Percentiles rank a stretch among this genome's conserved stretches.
Conservation (phyloP, 345 rosid species). For the Triadica sebifera region DNA sequence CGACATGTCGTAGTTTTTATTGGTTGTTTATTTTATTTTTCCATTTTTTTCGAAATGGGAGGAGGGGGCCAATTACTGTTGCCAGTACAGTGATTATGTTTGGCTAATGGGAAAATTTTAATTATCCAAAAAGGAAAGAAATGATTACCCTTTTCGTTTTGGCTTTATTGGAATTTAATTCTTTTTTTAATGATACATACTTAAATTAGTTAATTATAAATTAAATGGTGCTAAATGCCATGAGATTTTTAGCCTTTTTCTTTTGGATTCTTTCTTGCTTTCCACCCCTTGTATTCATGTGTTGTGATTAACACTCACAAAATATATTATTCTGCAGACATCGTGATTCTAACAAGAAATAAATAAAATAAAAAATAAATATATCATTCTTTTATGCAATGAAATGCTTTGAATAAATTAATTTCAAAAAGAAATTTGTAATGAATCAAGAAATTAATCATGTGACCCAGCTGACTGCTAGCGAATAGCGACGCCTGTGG, state of each 20-base stretch:
- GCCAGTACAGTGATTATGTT: neutral
- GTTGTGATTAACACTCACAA: no score
- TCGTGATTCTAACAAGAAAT: no score
- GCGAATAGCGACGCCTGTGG: no score
- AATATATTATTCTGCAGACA: no score
- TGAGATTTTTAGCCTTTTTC: neutral
- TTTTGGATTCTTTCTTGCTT: neutral
- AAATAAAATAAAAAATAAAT: no score
- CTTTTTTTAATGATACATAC: neutral
- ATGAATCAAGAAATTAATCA: no score
- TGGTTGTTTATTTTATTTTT: neutral
- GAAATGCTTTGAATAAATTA: no score
- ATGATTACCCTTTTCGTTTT: neutral
- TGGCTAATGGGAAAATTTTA: neutral
- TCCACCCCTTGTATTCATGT: no score
- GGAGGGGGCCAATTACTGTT: neutral
- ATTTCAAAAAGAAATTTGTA: no score
- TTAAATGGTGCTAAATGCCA: conserved; percentile 1
- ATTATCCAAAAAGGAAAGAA: neutral
- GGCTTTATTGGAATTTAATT: neutral
- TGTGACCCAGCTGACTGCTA: no score
- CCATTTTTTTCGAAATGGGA: neutral
- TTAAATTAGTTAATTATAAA: neutral
- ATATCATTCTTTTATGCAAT: no score
- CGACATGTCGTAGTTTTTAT: conserved; percentile 10